Evolutionary conservation across 306 rosid genomes (phyloP), one percentile per base, ranked within the genome.

Genomic region (Lathyrus aphaca): DNA sequence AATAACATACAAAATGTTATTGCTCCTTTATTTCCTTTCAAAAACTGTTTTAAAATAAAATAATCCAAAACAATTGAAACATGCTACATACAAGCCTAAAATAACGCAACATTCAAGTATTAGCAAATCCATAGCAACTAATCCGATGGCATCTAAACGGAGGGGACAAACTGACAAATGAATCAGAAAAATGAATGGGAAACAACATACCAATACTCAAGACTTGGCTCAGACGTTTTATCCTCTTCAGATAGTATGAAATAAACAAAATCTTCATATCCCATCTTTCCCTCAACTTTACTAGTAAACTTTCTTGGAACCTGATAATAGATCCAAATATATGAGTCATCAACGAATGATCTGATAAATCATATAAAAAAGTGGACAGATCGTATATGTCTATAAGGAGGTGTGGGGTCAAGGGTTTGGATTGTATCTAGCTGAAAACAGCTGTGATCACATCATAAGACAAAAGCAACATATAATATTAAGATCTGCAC

Each of bases 201-300:
- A 69, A 57, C 44, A 55, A 86, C 39, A 63, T 95, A 95, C 99
- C 99, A 95, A 79, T 87, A 91, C 82, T 95, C 99, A 77, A 91
- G 97, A 80, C 99, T 91, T 59, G 96, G 99, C 74, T 82, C 97
- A 25, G 99, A 91, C 57, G 95, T 86, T 82, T 95, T 95, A 80
- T 95, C 97, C 83, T 95, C 99, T 82, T 95, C 99, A 8, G 97
- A 84, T 74, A 95, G 86, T 86, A 95, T 95, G 82, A 95, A 95
- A 83, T 95, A 91, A 66, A 91, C 99, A 83, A 95, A 95, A 84
- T 95, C 99, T 83, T 95, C 97, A 82, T 95, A 95, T 60, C 97
- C 97, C 99, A 95, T 95, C 81, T 86, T 95, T 63, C 99, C 96
- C 80, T 91, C 97, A 79, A 87, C 95, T 82, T 83, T 91, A 77